Conservation (phyloP, 2,329 filamentous ascomycete species). For the Tolypocladium amazonense region DNA sequence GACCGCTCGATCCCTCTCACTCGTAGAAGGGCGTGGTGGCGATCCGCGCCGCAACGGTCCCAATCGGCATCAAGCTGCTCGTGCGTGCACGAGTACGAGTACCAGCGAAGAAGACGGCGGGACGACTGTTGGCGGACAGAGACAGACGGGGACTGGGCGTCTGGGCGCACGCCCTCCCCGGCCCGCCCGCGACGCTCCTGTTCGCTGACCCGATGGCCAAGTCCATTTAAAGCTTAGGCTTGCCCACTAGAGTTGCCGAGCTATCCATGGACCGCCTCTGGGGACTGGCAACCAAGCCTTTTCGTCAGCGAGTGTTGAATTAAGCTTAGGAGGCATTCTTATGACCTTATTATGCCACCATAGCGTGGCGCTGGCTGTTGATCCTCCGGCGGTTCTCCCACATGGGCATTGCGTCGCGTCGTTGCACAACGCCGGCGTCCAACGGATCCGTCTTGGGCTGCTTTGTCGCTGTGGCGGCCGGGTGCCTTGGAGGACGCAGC, state of each 20-base stretch:
- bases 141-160: background rate
- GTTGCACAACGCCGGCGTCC: background rate
- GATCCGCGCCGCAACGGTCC: background rate
- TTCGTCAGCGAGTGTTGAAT: constrained; percentile 4
- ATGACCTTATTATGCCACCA: constrained; percentile 3
- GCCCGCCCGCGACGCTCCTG: background rate
- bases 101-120: background rate
- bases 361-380: background rate
- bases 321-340: constrained; percentile 8
- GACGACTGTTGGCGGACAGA: background rate
- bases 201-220: background rate
- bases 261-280: constrained; percentile 4
- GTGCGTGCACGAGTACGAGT: too few relatives aligned
- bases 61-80: too few relatives aligned
- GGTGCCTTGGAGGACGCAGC: background rate
- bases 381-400: background rate
- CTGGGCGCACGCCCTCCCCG: background rate
- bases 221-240: background rate
- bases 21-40: background rate
- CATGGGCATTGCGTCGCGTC: background rate
- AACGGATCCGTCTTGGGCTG: background rate
- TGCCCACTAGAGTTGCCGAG: constrained; percentile 3
- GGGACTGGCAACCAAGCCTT: constrained; percentile 5
- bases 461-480: background rate
- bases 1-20: background rate